Evolutionary conservation across 2,329 filamentous ascomycete genomes (phyloP).

Genomic region (Diaporthe sp.): DNA sequence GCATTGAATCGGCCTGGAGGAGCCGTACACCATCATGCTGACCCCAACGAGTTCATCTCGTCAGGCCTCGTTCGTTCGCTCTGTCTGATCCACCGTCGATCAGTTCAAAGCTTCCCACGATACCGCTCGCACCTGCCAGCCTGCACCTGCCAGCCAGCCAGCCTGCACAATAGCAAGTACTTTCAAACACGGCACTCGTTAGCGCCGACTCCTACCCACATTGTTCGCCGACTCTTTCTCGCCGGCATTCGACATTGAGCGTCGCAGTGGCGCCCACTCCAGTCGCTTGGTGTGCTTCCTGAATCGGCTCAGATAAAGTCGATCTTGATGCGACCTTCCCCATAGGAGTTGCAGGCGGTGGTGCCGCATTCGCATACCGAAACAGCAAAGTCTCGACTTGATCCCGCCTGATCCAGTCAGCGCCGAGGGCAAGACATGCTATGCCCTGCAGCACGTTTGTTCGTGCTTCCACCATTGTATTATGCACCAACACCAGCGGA

Average conservation of each 20-base stretch:
- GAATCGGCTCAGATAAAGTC: slow-evolving; percentile 17
- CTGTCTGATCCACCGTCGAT: slow-evolving; percentile 27
- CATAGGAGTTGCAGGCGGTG: slow-evolving; percentile 14
- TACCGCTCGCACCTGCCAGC: not conserved
- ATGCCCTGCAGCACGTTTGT: not conserved
- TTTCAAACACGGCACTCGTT: slow-evolving; percentile 30
- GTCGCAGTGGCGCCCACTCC: slow-evolving; percentile 9
- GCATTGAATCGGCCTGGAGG: not conserved
- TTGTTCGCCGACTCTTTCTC: not conserved
- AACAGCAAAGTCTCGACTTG: slow-evolving; percentile 15
- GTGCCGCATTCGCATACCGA: slow-evolving; percentile 21
- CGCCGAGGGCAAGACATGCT: slow-evolving; percentile 18
- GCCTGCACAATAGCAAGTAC: not conserved
- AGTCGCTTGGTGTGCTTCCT: not conserved
- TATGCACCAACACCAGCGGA: not conserved
- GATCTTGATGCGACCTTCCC: slow-evolving; percentile 38
- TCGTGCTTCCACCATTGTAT: slow-evolving; percentile 4
- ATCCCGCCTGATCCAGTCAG: not conserved
- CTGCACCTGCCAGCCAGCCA: not conserved
- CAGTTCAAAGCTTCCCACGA: slow-evolving; percentile 24
- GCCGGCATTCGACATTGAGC: slow-evolving; percentile 22
- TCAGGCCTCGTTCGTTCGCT: slow-evolving; percentile 10
- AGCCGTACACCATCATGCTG: not conserved
- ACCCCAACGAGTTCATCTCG: slow-evolving; percentile 22
- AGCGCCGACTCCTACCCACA: slow-evolving; percentile 30